Evolutionary conservation across 2,329 filamentous ascomycete genomes (phyloP).

Genomic region (Blastomyces gilchristii): DNA sequence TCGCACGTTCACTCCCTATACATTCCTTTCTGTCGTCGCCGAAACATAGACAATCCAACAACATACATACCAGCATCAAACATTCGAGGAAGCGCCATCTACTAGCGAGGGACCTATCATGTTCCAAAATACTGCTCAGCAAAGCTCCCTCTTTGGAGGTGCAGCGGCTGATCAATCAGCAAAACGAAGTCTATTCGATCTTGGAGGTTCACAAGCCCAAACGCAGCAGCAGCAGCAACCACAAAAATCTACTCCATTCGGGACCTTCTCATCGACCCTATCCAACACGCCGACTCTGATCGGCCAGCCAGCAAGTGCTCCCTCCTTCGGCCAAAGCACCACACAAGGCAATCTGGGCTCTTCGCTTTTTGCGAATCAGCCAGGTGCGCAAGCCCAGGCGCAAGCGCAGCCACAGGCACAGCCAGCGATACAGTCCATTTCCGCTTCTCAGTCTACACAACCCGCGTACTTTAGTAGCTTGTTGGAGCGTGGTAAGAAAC

Average conservation of each 20-base stretch:
- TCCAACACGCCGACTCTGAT: neutral
- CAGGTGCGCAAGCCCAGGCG: constrained; percentile 13
- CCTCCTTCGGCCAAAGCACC: neutral
- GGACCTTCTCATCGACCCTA: neutral
- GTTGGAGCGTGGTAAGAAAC: constrained; percentile 54
- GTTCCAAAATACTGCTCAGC: constrained; percentile 2
- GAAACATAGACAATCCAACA: neutral
- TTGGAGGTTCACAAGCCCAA: constrained; percentile 7
- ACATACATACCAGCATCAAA: neutral
- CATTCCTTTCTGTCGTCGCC: neutral
- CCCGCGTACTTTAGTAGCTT: constrained; percentile 56
- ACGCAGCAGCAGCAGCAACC: neutral
- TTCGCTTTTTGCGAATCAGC: constrained; percentile 21
- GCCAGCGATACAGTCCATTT: constrained; percentile 18
- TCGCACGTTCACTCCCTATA: neutral
- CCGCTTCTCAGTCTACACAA: constrained; percentile 31
- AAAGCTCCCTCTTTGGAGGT: constrained; percentile 7
- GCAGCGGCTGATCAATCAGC: constrained; percentile 9
- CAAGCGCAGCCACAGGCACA: constrained; percentile 21
- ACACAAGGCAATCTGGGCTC: constrained; percentile 19
- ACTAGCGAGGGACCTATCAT: neutral
- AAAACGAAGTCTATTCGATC: constrained; percentile 13
- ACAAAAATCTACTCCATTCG: constrained; percentile 3
- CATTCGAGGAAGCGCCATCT: neutral
- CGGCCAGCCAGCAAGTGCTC: constrained; percentile 7